Percentiles rank a stretch among this genome's conserved stretches.
Conservation (phyloP, 768 basidiomycete genomes). For the Clitopilus hobsonii region DNA sequence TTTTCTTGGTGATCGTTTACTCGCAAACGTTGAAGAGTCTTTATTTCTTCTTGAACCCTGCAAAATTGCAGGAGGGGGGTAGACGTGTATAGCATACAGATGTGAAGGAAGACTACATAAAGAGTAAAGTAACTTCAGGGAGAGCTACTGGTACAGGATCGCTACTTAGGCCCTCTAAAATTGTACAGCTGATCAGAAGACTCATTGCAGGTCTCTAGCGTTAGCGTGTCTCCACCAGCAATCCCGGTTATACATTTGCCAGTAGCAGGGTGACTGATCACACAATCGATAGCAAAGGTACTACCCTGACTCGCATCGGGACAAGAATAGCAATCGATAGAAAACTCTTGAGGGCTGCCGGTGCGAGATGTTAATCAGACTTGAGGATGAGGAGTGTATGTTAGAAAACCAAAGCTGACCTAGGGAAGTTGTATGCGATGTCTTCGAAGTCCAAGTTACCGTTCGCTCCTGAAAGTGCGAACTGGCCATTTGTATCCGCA, state of each 20-base stretch:
- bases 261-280: constrained; percentile 8
- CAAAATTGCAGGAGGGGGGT: too few relatives aligned
- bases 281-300: constrained; percentile 2
- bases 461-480: background rate
- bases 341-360: constrained; percentile 13
- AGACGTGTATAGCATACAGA: too few relatives aligned
- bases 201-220: constrained; percentile 6
- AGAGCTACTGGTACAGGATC: too few relatives aligned
- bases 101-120: too few relatives aligned
- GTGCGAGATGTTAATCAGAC: background rate
- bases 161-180: background rate
- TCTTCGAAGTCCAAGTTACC: constrained; percentile 3
- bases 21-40: too few relatives aligned
- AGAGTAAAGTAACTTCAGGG: too few relatives aligned
- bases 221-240: constrained; percentile 3
- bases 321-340: constrained; percentile 9
- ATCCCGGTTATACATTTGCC: constrained; percentile 10
- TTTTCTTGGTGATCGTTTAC: too few relatives aligned
- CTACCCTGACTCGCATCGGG: background rate
- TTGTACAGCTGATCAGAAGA: background rate
- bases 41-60: too few relatives aligned
- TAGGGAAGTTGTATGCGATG: background rate
- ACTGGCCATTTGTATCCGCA: constrained; percentile 1
- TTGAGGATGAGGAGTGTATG: background rate
- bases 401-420: background rate